Evolutionary conservation across 108 stramenopile genomes (phyloP), one percentile per base, ranked within the genome.

Genomic region (Ochromonas danica): DNA sequence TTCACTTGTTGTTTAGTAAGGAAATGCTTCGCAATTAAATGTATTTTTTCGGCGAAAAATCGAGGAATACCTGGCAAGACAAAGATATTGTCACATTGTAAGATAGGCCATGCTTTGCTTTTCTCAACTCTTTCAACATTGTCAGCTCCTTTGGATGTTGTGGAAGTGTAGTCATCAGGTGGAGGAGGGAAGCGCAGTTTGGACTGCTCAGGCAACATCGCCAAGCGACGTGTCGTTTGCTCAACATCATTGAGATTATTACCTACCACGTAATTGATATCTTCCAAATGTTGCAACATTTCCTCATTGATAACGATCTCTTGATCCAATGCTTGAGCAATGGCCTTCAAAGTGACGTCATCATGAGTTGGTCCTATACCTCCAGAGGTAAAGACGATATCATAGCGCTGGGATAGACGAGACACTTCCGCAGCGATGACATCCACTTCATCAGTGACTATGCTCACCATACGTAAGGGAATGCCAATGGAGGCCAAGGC

Each of bases 311-410:
- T 78, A 42, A 85, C 87, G 85, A 93, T 81, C 0, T 90, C 86
- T 36, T 82, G 75, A 2, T 85, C 87, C 43, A 94, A 79, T 0
- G 94, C 93, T 40, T 78, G 80, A 0, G 94, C 94, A 22, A 96
- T 93, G 41, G 92, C 92, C 74, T 93, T 92, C 62, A 97, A 90
- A 0, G 96, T 97, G 10, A 97, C 92, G 87, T 97, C 96, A 72
- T 97, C 96, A 70, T 97, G 96, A 0, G 96, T 97, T 0, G 95
- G 95, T 14, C 96, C 96, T 33, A 97, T 91, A 0, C 96, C 96
- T n/a, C 96, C 96, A 39, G 89, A 90, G 28, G 96, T 97, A 43
- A 97, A 89, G 57, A 97, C 89, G 0, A 93, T 88, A 81, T 97
- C 96, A 78, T 78, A 78, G 61, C 3, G 27, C 27, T 61, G 30